Conservation (phyloP, 805 yeast genomes). For the Lachancea lanzarotensis region DNA sequence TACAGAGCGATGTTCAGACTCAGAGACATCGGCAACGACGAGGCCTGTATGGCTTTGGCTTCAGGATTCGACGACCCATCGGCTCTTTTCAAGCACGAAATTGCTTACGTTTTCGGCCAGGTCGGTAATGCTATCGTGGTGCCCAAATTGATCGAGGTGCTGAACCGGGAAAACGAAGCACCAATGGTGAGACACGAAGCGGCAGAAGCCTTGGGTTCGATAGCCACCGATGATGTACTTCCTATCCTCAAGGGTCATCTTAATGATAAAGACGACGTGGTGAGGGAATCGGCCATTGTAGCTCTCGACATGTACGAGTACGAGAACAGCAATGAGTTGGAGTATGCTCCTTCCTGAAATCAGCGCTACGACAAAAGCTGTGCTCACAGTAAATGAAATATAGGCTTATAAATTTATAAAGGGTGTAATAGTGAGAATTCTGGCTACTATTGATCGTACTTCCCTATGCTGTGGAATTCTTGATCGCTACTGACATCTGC, state of each 20-base stretch:
- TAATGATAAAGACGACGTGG: constrained; percentile 79
- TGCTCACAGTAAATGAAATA: background rate
- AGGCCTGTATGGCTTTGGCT: constrained; percentile 88
- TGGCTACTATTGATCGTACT: background rate
- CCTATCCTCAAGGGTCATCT: constrained; percentile 78
- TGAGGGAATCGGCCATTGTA: constrained; percentile 92
- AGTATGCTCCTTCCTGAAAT: constrained; percentile 44
- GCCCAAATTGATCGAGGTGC: constrained; percentile 76
- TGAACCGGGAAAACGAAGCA: constrained; percentile 73
- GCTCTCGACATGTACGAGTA: constrained; percentile 98
- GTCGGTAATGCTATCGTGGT: constrained; percentile 89
- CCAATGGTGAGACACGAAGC: constrained; percentile 99
- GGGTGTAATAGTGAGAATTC: background rate
- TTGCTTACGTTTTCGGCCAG: constrained; percentile 98
- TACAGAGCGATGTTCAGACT: constrained; percentile 98
- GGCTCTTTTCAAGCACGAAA: constrained; percentile 94
- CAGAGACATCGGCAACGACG: constrained; percentile 89
- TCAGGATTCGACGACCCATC: constrained; percentile 84
- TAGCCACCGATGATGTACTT: constrained; percentile 91
- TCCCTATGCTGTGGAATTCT: background rate
- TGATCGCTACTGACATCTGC: too few species aligned
- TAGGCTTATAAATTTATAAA: background rate
- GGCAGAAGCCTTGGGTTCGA: constrained; percentile 96
- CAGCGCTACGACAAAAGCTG: background rate
- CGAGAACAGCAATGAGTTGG: constrained; percentile 77